Base-by-base conservation (phyloP, 805 yeast species). In the Jamesozyma rosinii region DNA sequence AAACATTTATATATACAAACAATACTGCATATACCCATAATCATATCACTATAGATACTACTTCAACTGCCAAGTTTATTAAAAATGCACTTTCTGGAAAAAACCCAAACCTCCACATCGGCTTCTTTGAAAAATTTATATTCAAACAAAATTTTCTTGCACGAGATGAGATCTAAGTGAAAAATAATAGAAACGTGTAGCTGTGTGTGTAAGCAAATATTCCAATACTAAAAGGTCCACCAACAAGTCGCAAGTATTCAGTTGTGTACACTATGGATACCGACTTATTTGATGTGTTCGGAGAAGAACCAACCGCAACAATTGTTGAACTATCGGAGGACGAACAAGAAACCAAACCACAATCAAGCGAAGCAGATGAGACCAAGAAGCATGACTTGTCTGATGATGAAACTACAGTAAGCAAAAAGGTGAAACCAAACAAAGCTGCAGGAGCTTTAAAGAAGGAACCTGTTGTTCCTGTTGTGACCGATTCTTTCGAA, bases 401-500 rank as follows among this genome's bases (percentile, higher is more conserved):
- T 3, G 58, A 49, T 30, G 50, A 49, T 18, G 51, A 49, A 30
- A 20, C 22, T n/a, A 30, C 15, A 29, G 35, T 31, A 4, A 40
- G 31, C 4, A 50, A 47, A 22, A 40, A 43, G 30, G 11, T 42
- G 18, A 47, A 44, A 38, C 41, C 47, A 36, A 50, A 50, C 27
- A 54, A 55, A 57, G 29, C 49, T 14, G 35, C 61, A 8, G 68
- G 61, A 21, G 65, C 67, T 45, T 64, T 70, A 50, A 64, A 65
- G 43, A 72, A 70, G 45, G 67, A 70, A 14, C 73, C 69, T 8
- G 72, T 76, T 15, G 71, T 72, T 29, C 88, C 95, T 0, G 79
- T 86, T 32, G 95, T 87, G 20, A 83, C 90, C 1, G 96, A 88
- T 63, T 72, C 85, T 4, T 76, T 88, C 40, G 95, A 87, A 59